Base-by-base conservation (phyloP, 805 yeast genomes). In the Ogataea sp. region DNA sequence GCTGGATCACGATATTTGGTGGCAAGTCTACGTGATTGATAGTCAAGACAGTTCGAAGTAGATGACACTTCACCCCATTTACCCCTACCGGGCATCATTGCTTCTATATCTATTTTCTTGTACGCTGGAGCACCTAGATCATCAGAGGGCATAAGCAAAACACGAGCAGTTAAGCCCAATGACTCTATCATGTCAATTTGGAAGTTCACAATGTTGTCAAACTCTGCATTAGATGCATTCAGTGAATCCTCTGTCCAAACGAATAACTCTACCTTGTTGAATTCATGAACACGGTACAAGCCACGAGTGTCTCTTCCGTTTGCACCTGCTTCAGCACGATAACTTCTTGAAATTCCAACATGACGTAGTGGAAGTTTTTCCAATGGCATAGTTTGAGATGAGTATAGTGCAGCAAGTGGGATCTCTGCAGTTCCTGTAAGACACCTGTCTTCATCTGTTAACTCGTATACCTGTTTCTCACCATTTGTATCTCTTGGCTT, bases 61-160 rank as follows among this genome's bases (percentile, higher is more conserved):
- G 96, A 85, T 1, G 95, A 79, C 25, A 93, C 69, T 56, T 93
- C 98, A 4, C 98, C 98, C 86, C 95, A 90, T 15, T 54, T 38
- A 1, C 86, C 89, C 50, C 96, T 74, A 2, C 97, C 97, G 0
- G 97, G 97, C 97, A 93, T 90, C 88, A 95, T 86, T 0, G 89
- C 96, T 61, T 93, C 98, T 41, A 89, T 85, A 51, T 93, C 98
- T 55, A 79, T 86, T 57, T 93, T 93, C 53, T 83, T 80, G 59
- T 71, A 77, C 0, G 97, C 97, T 1, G 98, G 96, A 0, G 95
- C 81, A 0, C 98, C 98, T 38, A 93, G 64, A 56, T 93, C 98
- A 45, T 83, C 77, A 20, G 81, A 78, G 0, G 97, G 97, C 88
- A 93, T 87, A 44, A 83, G 76, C 21, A 93, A 64, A 20, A 90